These are phyloP conservation scores for Didymella segeticola DNA, from an alignment of 2,329 filamentous ascomycete species.

Conservation along the genomic window DNA sequence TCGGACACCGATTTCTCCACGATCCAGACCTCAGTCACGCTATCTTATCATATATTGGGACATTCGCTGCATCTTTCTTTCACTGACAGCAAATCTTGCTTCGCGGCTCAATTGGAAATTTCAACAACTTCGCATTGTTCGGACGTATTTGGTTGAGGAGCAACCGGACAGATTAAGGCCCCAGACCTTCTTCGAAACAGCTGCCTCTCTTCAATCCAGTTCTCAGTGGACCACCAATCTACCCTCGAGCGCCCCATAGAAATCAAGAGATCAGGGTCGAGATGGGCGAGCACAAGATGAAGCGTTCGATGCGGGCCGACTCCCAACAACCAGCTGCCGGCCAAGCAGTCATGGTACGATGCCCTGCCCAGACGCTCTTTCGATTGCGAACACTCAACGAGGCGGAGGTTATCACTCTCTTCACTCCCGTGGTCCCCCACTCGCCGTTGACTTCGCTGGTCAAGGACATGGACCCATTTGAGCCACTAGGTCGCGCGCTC, in stretches of 20 bases:
- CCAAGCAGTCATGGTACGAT: constrained; percentile 34
- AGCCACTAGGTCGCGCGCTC: constrained; percentile 70
- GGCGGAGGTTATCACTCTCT: constrained; percentile 52
- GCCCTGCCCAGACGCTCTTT: constrained; percentile 30
- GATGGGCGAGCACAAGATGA: constrained; percentile 1
- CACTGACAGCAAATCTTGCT: not conserved
- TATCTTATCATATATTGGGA: not conserved
- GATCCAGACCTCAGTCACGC: not conserved
- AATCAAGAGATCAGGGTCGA: constrained; percentile 17
- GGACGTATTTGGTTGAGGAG: not conserved
- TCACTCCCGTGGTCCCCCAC: constrained; percentile 63
- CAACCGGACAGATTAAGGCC: not conserved
- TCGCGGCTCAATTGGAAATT: not conserved
- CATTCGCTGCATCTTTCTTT: not conserved
- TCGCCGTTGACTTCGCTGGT: constrained; percentile 40
- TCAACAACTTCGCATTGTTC: not conserved
- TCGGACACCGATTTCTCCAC: not conserved
- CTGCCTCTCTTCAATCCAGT: not conserved
- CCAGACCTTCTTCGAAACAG: not conserved
- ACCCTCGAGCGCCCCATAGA: not conserved
- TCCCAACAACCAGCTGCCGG: constrained; percentile 16
- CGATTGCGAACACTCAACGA: constrained; percentile 46
- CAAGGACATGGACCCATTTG: constrained; percentile 70
- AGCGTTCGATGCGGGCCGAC: constrained; percentile 3
- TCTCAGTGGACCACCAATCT: not conserved